A percentile compares a stretch with the other conserved stretches of the same genome.
Evolutionary conservation across 305 asterid species (phyloP).

Genomic region (Rubia tinctorum): DNA sequence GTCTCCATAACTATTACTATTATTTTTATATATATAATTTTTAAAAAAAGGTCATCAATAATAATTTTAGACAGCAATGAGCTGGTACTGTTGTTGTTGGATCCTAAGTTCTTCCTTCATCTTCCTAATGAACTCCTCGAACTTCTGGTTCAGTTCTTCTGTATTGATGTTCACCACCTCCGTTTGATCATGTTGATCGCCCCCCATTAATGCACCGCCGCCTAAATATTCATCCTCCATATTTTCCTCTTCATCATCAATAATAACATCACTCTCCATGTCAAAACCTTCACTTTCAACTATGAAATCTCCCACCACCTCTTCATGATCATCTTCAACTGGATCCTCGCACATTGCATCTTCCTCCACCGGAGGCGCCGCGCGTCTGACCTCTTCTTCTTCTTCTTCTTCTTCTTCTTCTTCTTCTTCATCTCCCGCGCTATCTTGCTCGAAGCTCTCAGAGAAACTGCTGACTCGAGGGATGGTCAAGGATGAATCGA

Average conservation of each 20-base stretch:
- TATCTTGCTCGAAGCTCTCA: background rate
- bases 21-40: background rate
- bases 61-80: conserved; percentile 7
- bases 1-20: no score
- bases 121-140: conserved; percentile 62
- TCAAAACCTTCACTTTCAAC: conserved; percentile 8
- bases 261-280: background rate
- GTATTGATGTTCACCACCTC: conserved; percentile 38
- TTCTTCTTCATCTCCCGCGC: background rate
- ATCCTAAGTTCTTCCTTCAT: conserved; percentile 69
- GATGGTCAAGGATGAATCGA: background rate
- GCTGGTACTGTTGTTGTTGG: conserved; percentile 34
- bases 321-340: background rate
- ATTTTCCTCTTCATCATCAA: background rate
- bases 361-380: background rate
- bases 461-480: conserved; percentile 6
- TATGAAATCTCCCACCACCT: background rate
- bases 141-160: conserved; percentile 55
- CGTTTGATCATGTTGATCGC: conserved; percentile 18
- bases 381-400: conserved; percentile 1
- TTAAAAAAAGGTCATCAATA: background rate
- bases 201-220: conserved; percentile 6
- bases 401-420: background rate
- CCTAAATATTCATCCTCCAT: background rate
- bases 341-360: background rate